phyloP scores from a whole-genome alignment of 1,284 basidiomycete genomes.

The Tilletia caries region DNA sequence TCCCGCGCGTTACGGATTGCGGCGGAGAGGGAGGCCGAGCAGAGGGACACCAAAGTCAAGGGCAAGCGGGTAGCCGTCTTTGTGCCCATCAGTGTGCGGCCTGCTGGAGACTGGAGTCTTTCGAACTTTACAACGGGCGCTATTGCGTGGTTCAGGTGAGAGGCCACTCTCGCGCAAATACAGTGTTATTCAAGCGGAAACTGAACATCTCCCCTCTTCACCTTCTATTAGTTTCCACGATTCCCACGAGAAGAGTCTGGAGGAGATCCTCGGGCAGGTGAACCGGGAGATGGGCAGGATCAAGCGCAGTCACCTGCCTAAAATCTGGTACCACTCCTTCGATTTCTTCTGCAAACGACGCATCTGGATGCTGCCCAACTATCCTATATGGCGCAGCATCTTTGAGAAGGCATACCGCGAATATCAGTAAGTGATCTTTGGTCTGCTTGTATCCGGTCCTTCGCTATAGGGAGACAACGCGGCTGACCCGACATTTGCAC shows the following conservation, averaged over 20 bases:
- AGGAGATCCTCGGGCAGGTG: slow-evolving; percentile 39
- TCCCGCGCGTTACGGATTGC: slow-evolving; percentile 46
- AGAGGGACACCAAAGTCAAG: slow-evolving; percentile 24
- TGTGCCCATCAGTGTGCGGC: slow-evolving; percentile 48
- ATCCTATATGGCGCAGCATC: slow-evolving; percentile 34
- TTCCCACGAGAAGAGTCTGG: slow-evolving; percentile 31
- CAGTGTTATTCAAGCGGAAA: neutral
- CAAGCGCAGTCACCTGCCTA: slow-evolving; percentile 46
- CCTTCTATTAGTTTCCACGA: slow-evolving; percentile 31
- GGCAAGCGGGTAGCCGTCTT: slow-evolving; percentile 52
- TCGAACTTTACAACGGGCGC: slow-evolving; percentile 49
- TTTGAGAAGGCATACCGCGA: slow-evolving; percentile 49
- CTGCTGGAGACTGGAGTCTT: slow-evolving; percentile 47
- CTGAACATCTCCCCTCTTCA: neutral
- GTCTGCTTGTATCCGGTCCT: neutral
- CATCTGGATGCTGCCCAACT: slow-evolving; percentile 46
- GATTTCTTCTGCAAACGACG: slow-evolving; percentile 33
- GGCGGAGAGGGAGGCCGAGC: slow-evolving; percentile 34
- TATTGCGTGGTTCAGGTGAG: slow-evolving; percentile 41
- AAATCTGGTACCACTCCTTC: slow-evolving; percentile 43
- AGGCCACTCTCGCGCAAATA: neutral
- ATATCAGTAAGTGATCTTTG: slow-evolving; percentile 29
- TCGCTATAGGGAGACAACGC: too few species aligned
- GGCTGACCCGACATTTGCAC: too few species aligned
- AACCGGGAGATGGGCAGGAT: slow-evolving; percentile 49